A percentile compares a stretch with the other conserved stretches of the same genome.
phyloP scores from a whole-genome alignment of 768 basidiomycete genomes.

The Tylopilus sp. region DNA sequence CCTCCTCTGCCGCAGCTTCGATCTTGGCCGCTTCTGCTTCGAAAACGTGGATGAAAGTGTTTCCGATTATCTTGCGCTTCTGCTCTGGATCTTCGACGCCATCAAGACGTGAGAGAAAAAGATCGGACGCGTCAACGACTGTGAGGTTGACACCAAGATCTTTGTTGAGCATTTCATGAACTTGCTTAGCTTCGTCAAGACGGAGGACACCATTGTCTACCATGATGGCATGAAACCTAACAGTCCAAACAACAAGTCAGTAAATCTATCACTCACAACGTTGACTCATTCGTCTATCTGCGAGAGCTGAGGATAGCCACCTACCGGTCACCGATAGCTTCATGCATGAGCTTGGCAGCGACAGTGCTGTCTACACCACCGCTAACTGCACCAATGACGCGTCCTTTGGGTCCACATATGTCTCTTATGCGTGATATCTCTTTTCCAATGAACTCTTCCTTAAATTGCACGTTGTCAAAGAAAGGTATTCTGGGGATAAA shows the following conservation, averaged over 20 bases:
- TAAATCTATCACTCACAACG: background rate
- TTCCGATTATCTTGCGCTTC: slow-evolving; percentile 98
- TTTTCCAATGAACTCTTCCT: slow-evolving; percentile 98
- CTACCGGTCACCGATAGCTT: slow-evolving; percentile 96
- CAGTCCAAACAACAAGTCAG: background rate
- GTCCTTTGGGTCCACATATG: slow-evolving; percentile 90
- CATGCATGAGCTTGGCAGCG: slow-evolving; percentile 98
- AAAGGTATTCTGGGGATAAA: slow-evolving; percentile 1
- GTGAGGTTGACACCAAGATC: slow-evolving; percentile 96
- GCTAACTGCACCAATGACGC: slow-evolving; percentile 96
- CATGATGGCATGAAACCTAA: slow-evolving; percentile 98
- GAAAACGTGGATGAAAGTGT: slow-evolving; percentile 98
- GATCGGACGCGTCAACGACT: slow-evolving; percentile 91
- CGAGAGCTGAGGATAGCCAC: slow-evolving; percentile 12
- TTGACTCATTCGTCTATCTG: no score
- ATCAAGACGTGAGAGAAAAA: slow-evolving; percentile 85
- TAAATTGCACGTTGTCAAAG: background rate
- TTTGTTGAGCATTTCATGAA: slow-evolving; percentile 88
- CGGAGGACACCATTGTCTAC: slow-evolving; percentile 98
- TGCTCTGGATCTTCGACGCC: slow-evolving; percentile 94
- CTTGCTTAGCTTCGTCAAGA: slow-evolving; percentile 85
- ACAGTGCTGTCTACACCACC: slow-evolving; percentile 98
- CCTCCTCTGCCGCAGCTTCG: slow-evolving; percentile 75
- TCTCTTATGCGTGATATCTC: slow-evolving; percentile 92
- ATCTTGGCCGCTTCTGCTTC: slow-evolving; percentile 91